Conservation (phyloP, 371 early-diverging fungal species). For the Parasitella parasitica region DNA sequence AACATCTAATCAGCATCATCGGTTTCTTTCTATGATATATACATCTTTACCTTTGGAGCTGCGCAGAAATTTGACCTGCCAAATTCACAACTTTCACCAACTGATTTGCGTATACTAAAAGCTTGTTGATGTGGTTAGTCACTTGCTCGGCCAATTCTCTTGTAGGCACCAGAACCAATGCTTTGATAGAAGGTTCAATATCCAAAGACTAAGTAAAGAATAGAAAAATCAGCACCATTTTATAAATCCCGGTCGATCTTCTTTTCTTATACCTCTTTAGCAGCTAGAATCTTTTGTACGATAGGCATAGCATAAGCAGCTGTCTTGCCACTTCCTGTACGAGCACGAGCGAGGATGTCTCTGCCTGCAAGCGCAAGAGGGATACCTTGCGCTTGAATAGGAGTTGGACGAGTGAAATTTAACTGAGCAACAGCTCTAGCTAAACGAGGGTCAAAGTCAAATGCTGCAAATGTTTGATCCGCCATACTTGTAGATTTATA, state of each 20-base stretch:
- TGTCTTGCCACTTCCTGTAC: constrained; percentile 99
- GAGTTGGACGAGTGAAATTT: constrained; percentile 84
- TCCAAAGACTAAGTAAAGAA: constrained; percentile 15
- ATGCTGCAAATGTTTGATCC: constrained; percentile 51
- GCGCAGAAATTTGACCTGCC: constrained; percentile 63
- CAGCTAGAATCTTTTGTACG: constrained; percentile 82
- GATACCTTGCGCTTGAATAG: constrained; percentile 92
- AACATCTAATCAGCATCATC: background rate
- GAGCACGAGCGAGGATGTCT: constrained; percentile 96
- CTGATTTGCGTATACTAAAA: constrained; percentile 72
- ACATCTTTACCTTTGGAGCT: constrained; percentile 57
- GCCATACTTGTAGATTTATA: background rate
- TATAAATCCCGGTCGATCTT: background rate
- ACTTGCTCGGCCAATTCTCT: constrained; percentile 96
- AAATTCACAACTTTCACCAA: constrained; percentile 71
- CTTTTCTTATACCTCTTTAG: constrained; percentile 57
- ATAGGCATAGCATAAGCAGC: constrained; percentile 96
- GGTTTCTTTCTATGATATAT: background rate
- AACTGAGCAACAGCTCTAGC: constrained; percentile 83
- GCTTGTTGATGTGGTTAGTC: constrained; percentile 66
- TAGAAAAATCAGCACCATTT: too few relatives aligned
- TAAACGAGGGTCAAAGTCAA: constrained; percentile 86
- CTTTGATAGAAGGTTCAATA: constrained; percentile 30
- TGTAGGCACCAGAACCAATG: constrained; percentile 91
- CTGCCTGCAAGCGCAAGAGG: constrained; percentile 95